Evolutionary conservation across 2,329 filamentous ascomycete species (phyloP), one percentile per base, ranked within the genome.

Genomic region (Cladophialophora yegresii): DNA sequence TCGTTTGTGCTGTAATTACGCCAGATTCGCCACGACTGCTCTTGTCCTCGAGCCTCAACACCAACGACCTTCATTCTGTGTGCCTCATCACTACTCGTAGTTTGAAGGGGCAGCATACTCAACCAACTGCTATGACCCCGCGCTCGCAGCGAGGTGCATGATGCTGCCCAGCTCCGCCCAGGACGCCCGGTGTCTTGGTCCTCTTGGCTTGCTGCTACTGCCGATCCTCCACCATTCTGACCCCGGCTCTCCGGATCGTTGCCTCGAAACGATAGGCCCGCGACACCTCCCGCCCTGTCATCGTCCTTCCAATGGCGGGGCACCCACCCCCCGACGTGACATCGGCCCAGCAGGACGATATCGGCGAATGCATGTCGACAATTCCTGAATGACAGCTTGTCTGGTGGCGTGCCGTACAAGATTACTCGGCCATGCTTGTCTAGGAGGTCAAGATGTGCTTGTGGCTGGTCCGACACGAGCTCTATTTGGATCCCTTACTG

Each of bases 341-440:
- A 60, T 60, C 58, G 58, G 45, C 32, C 32, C 36, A 30, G 32
- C 58, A 53, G 12, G 28, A 51, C 32, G 40, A 12, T 36, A 26
- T 33, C 58, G 9, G 8, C 23, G 28, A 16, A 33, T 54, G 23
- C 26, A 28, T 3, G 3, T 20, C 47, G 47, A 50, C 9, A 26
- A 20, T 8, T 26, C 8, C 23, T 50, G 47, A 7, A 4, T 26
- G 20, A 50, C 47, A 20, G 20, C 23, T 50, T 22, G 47, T 12
- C 47, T 12, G 9, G 58, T 61, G 58, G 58, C 58, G 51, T 51
- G 33, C 47, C 26, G 26, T 61, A 33, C 58, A 61, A 61, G 58
- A 51, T 49, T 61, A 30, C 58, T 61, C 45, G 58, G 58, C 58
- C 58, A 61, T 32, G 58, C 58, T 61, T 61, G 58, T 51, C 28